These are phyloP conservation scores for Lasiodiplodia citricola DNA, from an alignment of 2,329 filamentous ascomycete genomes.

Conservation along the genomic window DNA sequence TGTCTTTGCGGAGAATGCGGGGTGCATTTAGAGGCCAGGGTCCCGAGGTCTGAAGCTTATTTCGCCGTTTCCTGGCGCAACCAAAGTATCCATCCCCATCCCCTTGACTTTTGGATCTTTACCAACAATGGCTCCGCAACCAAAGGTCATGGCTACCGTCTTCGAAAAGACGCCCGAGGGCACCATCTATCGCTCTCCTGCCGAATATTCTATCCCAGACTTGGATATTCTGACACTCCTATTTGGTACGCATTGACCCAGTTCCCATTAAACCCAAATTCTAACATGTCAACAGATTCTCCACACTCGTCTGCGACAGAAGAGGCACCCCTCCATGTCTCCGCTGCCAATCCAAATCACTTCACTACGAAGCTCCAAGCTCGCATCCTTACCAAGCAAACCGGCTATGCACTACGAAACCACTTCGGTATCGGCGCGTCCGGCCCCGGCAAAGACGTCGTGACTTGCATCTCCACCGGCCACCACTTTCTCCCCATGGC, in stretches of 20 bases:
- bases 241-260: constrained; percentile 41
- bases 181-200: constrained; percentile 39
- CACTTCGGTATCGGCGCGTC: constrained; percentile 58
- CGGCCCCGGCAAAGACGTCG: constrained; percentile 56
- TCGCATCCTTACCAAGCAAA: constrained; percentile 55
- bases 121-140: not conserved
- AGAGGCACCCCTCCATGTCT: constrained; percentile 61
- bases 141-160: constrained; percentile 38
- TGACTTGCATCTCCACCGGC: constrained; percentile 62
- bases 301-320: constrained; percentile 47
- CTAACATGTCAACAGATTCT: constrained; percentile 33
- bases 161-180: constrained; percentile 40
- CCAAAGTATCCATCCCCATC: not conserved
- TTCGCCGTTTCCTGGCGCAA: not conserved
- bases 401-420: constrained; percentile 62
- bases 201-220: constrained; percentile 42
- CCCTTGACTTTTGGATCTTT: not conserved
- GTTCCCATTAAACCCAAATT: not conserved
- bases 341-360: constrained; percentile 62
- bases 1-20: not conserved
- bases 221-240: constrained; percentile 49
- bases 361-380: constrained; percentile 59
- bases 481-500: constrained; percentile 60
- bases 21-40: constrained; percentile 8
- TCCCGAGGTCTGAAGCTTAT: constrained; percentile 4